Base-by-base conservation (phyloP, 2,329 filamentous ascomycete species). In the Xylaria polymorpha region DNA sequence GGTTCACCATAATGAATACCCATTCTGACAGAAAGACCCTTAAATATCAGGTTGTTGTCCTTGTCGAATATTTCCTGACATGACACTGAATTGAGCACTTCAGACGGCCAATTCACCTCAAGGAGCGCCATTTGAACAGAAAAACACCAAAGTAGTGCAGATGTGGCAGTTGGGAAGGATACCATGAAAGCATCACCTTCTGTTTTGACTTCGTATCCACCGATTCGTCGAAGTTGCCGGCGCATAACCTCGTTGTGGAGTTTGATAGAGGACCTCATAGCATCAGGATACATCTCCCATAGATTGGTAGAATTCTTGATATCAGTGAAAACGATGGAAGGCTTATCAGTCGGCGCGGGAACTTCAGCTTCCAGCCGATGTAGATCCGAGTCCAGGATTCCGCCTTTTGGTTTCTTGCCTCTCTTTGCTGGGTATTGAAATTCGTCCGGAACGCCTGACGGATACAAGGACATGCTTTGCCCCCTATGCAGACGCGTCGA, bases 181-280 rank as follows among this genome's bases (percentile, higher is more conserved):
- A 99, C 96, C 94, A 99, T 98, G 77, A 99, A 99, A 9, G 96
- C 96, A 81, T 99, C 96, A 74, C 96, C 96, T 93, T 99, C 96
- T 20, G 96, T 99, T 86, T 99, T 99, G 80, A 99, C 96, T 82
- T 99, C 96, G 78, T 98, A 99, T 0, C 96, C 96, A 77, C 96
- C 96, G 75, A 98, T 97, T 71, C 94, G 91, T 60, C 96, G 91
- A 74, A 99, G 84, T 79, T 98, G 95, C 65, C 96, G 89, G 73
- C 96, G 92, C 91, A 99, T 97, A 55, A 98, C 89, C 76, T 97
- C 94, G 80, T 99, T 99, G 85, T 99, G 96, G 74, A 97, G 91
- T 81, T 95, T 97, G 82, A 99, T 99, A 20, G 94, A 94, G 15
- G 94, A 95, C 75, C 95, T 89, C 96, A 99, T 99, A 22, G 96